A percentile compares a stretch with the other conserved stretches of the same genome.
phyloP scores from a whole-genome alignment of 768 basidiomycete species.

The Mycena indigotica region DNA sequence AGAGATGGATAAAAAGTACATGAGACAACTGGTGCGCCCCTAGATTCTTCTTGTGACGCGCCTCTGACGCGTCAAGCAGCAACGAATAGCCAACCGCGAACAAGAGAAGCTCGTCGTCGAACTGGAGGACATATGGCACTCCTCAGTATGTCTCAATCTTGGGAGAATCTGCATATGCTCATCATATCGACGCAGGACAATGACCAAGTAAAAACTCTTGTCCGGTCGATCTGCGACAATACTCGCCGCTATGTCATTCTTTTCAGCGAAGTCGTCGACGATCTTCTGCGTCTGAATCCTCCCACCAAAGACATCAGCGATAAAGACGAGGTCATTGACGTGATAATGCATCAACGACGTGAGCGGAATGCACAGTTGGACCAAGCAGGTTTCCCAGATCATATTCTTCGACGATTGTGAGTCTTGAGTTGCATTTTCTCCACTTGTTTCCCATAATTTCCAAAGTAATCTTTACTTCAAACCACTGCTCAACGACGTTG shows the following conservation, averaged over 20 bases:
- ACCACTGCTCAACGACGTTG: slow-evolving; percentile 72
- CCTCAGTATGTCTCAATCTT: slow-evolving; percentile 34
- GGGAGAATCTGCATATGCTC: too few species aligned
- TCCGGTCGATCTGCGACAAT: slow-evolving; percentile 78
- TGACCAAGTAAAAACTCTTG: slow-evolving; percentile 71
- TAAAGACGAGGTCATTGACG: slow-evolving; percentile 93
- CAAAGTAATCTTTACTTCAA: slow-evolving; percentile 91
- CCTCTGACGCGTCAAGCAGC: slow-evolving; percentile 49
- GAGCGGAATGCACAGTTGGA: slow-evolving; percentile 86
- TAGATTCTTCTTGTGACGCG: slow-evolving; percentile 28
- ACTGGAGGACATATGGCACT: slow-evolving; percentile 82
- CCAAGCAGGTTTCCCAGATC: slow-evolving; percentile 85
- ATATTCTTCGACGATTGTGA: slow-evolving; percentile 93
- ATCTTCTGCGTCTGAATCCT: slow-evolving; percentile 66
- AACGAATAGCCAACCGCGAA: slow-evolving; percentile 91
- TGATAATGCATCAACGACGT: slow-evolving; percentile 90
- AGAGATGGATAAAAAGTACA: slow-evolving; percentile 67
- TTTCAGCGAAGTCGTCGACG: slow-evolving; percentile 90
- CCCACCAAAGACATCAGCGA: slow-evolving; percentile 90
- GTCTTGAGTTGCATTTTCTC: slow-evolving; percentile 36
- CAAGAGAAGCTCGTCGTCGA: slow-evolving; percentile 88
- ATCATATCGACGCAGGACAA: slow-evolving; percentile 71
- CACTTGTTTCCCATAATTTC: slow-evolving; percentile 18
- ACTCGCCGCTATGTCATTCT: slow-evolving; percentile 87
- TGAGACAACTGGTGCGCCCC: slow-evolving; percentile 74